Evolutionary conservation across 805 yeast species (phyloP), one percentile per base, ranked within the genome.

Genomic region (Ogataea degrootiae): DNA sequence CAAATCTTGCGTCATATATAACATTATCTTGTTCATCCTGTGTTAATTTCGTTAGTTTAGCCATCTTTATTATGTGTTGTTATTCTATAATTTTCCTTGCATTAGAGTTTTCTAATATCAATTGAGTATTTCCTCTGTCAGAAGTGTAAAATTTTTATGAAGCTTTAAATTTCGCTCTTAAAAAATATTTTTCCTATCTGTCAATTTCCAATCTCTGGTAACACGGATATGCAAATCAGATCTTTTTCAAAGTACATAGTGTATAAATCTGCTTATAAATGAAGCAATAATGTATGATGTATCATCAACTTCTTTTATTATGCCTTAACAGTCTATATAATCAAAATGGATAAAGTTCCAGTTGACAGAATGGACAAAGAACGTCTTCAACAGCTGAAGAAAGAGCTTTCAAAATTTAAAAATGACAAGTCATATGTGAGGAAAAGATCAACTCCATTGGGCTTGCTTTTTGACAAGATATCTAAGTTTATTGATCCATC

Each of bases 21-120:
- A 91, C 79, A 43, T 85, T 83, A 53, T 87, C 96, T 71, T 81
- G 82, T 57, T 90, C 96, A 55, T 90, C 96, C 61, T 81, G 87
- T 6, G 75, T 65, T 34, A 79, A 68, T 8, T 44, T 42, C 6
- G 59, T 50, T n/a, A 61, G 52, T 47, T 59, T 58, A 2, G 52
- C 40, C 69, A 63, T 64, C 12, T 2, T 42, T 29, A 21, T 15
- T 33, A 9, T 19, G 26, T 34, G 41, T 51, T 34, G 15, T 34
- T 16, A 5, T 33, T 9, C 6, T 14, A 9, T 6, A 26, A 9
- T 26, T 9, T 6, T 26, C 31, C 31, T 26, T 26, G 31, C 31
- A 19, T 19, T 19, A 19, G 4, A 19, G 21, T 19, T 19, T 8
- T 26, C 23, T 7, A 19, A 3, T 6, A 16, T 16, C 14, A 12